Evolutionary conservation across 176 grass and related monocot species (phyloP).

Genomic region (Poa annua): DNA sequence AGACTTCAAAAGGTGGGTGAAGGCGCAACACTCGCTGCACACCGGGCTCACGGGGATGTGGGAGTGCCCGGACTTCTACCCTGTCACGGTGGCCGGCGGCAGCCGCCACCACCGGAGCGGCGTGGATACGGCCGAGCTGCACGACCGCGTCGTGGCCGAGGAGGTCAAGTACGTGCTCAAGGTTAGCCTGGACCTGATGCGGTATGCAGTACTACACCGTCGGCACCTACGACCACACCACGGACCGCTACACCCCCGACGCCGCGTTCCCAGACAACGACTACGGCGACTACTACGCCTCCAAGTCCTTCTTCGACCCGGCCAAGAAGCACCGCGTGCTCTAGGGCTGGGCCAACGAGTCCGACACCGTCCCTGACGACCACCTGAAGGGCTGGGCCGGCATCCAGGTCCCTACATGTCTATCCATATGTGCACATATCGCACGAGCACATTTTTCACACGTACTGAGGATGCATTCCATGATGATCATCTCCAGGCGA

Average conservation of each 20-base stretch:
- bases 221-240: conserved; percentile 57
- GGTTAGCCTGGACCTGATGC: conserved; percentile 65
- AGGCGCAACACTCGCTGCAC: conserved; percentile 56
- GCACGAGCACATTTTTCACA: neutral
- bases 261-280: conserved; percentile 38
- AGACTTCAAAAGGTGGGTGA: conserved; percentile 67
- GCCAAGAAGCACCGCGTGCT: conserved; percentile 67
- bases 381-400: conserved; percentile 68
- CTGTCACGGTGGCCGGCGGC: conserved; percentile 50
- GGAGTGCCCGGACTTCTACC: conserved; percentile 95
- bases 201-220: conserved; percentile 73
- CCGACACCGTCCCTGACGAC: conserved; percentile 56
- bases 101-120: conserved; percentile 57
- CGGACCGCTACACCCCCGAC: conserved; percentile 64
- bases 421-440: too few species aligned
- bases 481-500: neutral
- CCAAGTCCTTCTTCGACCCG: conserved; percentile 62
- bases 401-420: conserved; percentile 31
- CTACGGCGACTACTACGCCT: conserved; percentile 59
- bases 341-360: conserved; percentile 86
- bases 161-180: conserved; percentile 80
- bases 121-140: conserved; percentile 69
- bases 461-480: too few species aligned
- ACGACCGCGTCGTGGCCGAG: neutral
- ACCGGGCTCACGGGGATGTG: conserved; percentile 73